Percentiles rank a stretch among this genome's conserved stretches.
These are phyloP conservation scores for Tetragonia tetragonoides DNA, from an alignment of 148 eudicot genomes.

Conservation along the genomic window DNA sequence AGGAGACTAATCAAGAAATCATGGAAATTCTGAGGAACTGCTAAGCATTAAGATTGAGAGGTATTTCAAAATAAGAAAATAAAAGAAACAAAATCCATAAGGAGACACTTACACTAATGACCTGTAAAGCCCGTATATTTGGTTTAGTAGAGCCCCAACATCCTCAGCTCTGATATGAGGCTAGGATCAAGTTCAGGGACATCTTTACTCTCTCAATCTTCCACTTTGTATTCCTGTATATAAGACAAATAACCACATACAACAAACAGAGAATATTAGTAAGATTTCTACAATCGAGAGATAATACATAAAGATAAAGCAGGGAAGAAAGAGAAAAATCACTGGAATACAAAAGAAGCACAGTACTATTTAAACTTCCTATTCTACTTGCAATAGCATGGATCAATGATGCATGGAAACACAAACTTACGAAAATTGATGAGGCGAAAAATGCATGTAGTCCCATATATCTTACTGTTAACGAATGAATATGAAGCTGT, in stretches of 20 bases:
- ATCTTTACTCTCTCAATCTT: slow-evolving; percentile 73
- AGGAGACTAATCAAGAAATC: neutral
- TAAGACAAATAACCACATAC: slow-evolving; percentile 2
- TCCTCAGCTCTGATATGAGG: slow-evolving; percentile 85
- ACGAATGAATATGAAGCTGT: too few species aligned
- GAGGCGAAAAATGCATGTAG: too few species aligned
- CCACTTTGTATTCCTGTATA: slow-evolving; percentile 81
- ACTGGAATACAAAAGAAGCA: too few species aligned
- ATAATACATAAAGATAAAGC: too few species aligned
- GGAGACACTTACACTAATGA: slow-evolving; percentile 15
- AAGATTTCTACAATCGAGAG: too few species aligned
- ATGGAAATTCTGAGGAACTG: neutral
- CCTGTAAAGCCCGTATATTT: neutral
- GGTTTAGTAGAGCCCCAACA: slow-evolving; percentile 77
- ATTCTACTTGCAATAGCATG: too few species aligned
- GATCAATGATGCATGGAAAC: too few species aligned
- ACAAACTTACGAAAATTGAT: too few species aligned
- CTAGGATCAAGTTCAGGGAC: slow-evolving; percentile 78
- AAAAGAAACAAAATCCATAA: neutral
- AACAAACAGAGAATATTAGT: neutral
- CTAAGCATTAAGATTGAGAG: neutral
- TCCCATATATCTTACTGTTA: too few species aligned
- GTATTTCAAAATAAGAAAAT: neutral
- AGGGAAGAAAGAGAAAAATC: too few species aligned
- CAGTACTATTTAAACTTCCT: too few species aligned